Conservation (phyloP, 768 basidiomycete genomes). For the Suillus placidus region DNA sequence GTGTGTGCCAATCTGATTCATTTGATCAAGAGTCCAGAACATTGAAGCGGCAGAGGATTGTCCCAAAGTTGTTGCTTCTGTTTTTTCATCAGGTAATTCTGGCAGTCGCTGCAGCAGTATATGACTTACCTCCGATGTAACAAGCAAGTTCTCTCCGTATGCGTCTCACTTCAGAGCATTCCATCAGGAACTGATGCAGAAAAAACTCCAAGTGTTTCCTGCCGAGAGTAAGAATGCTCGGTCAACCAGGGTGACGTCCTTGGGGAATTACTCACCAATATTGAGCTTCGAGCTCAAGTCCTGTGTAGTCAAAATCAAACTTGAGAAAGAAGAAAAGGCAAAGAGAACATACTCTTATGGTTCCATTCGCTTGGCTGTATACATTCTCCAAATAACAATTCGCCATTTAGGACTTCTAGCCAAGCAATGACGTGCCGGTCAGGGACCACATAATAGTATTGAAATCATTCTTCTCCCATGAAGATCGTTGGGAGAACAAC, state of each 20-base stretch:
- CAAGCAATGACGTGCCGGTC: not conserved
- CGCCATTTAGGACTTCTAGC: not conserved
- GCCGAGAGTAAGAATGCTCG: not conserved
- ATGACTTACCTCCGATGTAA: not conserved
- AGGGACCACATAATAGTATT: not conserved
- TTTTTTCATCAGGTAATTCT: not conserved
- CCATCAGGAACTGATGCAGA: not conserved
- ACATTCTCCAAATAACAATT: not conserved
- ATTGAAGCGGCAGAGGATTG: conserved; percentile 1
- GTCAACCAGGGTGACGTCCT: not conserved
- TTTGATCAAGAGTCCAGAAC: conserved; percentile 2
- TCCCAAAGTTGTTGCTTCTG: not conserved
- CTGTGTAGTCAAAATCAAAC: not conserved
- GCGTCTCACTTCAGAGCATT: not conserved
- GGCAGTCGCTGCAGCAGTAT: not conserved
- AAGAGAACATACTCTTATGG: not conserved
- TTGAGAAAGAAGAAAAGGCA: not conserved
- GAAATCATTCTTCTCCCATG: not conserved
- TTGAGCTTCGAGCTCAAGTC: not conserved
- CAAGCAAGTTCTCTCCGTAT: not conserved
- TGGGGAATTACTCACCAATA: not conserved
- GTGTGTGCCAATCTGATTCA: not conserved
- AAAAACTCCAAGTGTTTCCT: not conserved
- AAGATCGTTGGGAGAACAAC: not conserved
- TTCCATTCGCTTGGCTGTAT: not conserved